These are phyloP conservation scores for Lobosporangium transversale DNA, from an alignment of 192 early-diverging fungal species.

Conservation along the genomic window DNA sequence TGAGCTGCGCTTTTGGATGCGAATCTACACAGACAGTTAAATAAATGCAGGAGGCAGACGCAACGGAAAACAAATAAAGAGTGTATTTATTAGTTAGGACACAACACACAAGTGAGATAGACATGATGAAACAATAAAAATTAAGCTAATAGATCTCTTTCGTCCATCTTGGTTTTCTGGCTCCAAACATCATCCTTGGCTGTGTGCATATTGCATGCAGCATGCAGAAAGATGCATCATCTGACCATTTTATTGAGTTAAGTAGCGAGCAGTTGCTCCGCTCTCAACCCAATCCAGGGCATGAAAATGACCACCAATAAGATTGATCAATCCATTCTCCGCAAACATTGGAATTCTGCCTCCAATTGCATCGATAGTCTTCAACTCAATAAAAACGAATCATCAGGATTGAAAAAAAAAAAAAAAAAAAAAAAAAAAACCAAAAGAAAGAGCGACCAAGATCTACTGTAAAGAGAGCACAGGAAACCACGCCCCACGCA, in stretches of 20 bases:
- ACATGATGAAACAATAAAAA: background rate
- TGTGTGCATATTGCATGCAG: background rate
- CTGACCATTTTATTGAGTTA: background rate
- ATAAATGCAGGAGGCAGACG: slow-evolving; percentile 1
- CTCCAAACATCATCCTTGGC: background rate
- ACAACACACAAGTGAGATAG: too few species aligned
- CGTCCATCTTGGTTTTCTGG: too few species aligned
- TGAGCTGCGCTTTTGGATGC: slow-evolving; percentile 64
- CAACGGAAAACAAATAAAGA: slow-evolving; percentile 5
- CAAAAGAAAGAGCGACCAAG: too few species aligned
- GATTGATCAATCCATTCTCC: background rate
- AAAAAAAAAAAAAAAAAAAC: background rate
- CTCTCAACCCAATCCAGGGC: background rate
- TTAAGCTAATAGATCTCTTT: background rate
- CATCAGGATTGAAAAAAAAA: background rate
- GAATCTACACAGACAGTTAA: slow-evolving; percentile 56
- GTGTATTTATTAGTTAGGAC: slow-evolving; percentile 2
- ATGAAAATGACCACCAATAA: background rate
- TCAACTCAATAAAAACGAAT: too few species aligned
- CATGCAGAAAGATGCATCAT: slow-evolving; percentile 8
- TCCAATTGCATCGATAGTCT: too few species aligned
- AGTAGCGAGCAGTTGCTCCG: background rate
- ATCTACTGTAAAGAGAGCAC: too few species aligned
- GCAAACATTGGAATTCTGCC: too few species aligned
- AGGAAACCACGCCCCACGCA: too few species aligned